Percentiles rank a stretch among this genome's conserved stretches.
Conservation (phyloP, 106 monocot genomes). For the Apostasia shenzhenica region DNA sequence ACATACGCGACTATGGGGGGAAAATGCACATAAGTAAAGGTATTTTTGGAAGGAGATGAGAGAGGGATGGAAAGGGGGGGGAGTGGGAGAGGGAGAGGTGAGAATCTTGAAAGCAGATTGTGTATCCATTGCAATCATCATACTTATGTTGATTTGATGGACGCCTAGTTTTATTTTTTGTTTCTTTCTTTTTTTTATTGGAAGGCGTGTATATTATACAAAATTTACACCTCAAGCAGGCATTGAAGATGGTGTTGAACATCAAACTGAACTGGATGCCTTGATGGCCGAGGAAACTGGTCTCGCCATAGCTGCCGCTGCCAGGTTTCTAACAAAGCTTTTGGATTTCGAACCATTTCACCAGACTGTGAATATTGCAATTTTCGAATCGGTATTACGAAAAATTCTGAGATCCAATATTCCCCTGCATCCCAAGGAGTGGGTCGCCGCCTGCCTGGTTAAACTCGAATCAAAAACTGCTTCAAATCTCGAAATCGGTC, state of each 20-base stretch:
- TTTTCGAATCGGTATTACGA: slow-evolving; percentile 18
- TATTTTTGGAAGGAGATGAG: too few relatives aligned
- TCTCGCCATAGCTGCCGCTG: slow-evolving; percentile 43
- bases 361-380: slow-evolving; percentile 7
- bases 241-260: slow-evolving; percentile 15
- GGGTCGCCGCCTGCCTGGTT: slow-evolving; percentile 73
- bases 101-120: too few relatives aligned
- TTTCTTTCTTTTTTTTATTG: not conserved
- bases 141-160: too few relatives aligned
- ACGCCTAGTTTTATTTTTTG: too few relatives aligned
- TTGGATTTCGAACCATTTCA: slow-evolving; percentile 35
- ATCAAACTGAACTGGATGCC: slow-evolving; percentile 21
- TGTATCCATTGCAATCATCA: too few relatives aligned
- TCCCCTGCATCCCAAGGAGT: slow-evolving; percentile 49
- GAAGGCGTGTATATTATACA: not conserved
- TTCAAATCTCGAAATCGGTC: not conserved
- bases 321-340: slow-evolving; percentile 60
- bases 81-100: too few relatives aligned
- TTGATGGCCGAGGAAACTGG: slow-evolving; percentile 44
- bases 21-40: too few relatives aligned
- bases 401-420: slow-evolving; percentile 44
- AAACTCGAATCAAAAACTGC: slow-evolving; percentile 41
- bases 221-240: not conserved
- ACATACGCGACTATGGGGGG: too few relatives aligned
- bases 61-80: too few relatives aligned